Conservation (phyloP, 805 yeast genomes). For the Monosporozyma unispora region DNA sequence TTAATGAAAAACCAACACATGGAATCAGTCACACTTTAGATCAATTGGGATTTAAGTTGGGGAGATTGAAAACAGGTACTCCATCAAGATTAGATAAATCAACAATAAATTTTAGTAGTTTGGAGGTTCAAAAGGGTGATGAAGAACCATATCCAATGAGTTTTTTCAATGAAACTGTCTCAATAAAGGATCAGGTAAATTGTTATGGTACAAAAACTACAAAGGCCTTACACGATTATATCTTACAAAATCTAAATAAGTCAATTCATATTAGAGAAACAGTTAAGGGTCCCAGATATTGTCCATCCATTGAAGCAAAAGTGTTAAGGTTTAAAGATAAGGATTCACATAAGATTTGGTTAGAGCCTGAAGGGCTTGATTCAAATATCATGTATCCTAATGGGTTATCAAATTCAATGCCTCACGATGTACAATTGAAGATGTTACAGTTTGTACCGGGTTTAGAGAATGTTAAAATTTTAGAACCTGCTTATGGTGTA, state of each 20-base stretch:
- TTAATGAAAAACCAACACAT: conserved; percentile 85
- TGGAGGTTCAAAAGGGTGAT: conserved; percentile 73
- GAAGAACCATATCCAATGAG: conserved; percentile 86
- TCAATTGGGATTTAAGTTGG: conserved; percentile 72
- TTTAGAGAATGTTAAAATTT: conserved; percentile 74
- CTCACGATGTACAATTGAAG: conserved; percentile 76
- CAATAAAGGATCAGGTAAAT: conserved; percentile 48
- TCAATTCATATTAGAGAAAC: conserved; percentile 89
- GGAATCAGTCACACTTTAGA: conserved; percentile 75
- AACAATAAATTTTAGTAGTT: conserved; percentile 57
- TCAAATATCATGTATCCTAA: conserved; percentile 88
- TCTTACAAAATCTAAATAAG: conserved; percentile 62
- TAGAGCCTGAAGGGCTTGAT: conserved; percentile 92
- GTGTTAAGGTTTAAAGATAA: conserved; percentile 72
- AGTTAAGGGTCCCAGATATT: conserved; percentile 92
- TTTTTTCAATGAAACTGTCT: conserved; percentile 61
- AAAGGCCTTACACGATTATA: conserved; percentile 57
- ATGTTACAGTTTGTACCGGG: conserved; percentile 79
- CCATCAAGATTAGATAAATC: conserved; percentile 79
- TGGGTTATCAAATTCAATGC: conserved; percentile 95
- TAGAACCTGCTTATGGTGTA: conserved; percentile 98
- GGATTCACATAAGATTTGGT: conserved; percentile 74
- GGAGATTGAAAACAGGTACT: conserved; percentile 92
- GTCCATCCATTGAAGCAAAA: conserved; percentile 94
- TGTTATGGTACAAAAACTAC: conserved; percentile 81